Evolutionary conservation across 202 grass and related monocot genomes (phyloP), one percentile per base, ranked within the genome.

Genomic region (Panicum hallii): DNA sequence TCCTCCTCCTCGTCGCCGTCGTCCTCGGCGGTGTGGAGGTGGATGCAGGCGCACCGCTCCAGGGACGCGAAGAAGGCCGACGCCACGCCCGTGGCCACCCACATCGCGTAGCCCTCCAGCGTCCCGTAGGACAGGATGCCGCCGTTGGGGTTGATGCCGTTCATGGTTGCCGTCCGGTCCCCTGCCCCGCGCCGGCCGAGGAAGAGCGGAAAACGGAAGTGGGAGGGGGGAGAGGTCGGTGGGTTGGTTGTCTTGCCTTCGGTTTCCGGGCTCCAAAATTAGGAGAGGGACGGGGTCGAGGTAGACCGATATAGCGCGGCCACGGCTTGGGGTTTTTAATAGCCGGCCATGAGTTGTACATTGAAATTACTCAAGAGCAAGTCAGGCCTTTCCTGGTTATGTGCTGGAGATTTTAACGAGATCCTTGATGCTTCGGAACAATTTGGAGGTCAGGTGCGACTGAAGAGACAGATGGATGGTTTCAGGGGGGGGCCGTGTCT

Each of bases 31-130:
- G 92, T 97, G 81, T 87, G 88, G 67, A 97, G 84, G 90, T 94
- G 93, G 88, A 97, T 97, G 92, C 94, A 97, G 79, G 94, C 92
- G 83, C 88, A 97, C 13, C 81, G 80, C 81, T 97, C 92, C 60
- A 97, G 90, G 47, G 94, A 97, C 41, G 86, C 82, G 92, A 97
- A 97, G 92, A 97, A 97, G 5, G 94, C 94, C 28, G 92, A 82
- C 57, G 79, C 90, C 13, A 97, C 92, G 73, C 88, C 92, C 30
- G 81, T 83, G 20, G 88, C 94, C 69, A 97, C 83, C 94, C 94
- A 97, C 54, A 79, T 65, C 46, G 88, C 92, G 85, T 85, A 90
- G 7, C 88, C 65, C 80, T 87, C 93, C 46, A 94, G 50, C 79
- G 78, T 87, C 78, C 82, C 92, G 48, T 74, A 88, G 54, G 90